Evolutionary conservation across 2,329 filamentous ascomycete genomes (phyloP).

Genomic region (Apiospora malaysiana): DNA sequence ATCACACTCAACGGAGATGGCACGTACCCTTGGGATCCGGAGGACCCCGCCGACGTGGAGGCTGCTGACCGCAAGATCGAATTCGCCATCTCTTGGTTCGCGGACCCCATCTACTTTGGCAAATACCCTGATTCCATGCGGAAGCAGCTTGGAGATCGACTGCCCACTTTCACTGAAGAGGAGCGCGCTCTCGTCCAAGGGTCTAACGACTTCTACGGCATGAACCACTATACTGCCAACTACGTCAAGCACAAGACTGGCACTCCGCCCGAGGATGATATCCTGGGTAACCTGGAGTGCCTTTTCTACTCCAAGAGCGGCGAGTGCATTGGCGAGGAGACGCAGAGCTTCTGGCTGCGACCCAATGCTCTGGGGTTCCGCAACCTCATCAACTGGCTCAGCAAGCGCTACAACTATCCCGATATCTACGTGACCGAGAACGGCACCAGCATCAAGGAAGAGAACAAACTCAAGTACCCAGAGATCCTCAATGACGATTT

Average conservation of each 20-base stretch:
- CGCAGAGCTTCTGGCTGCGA: conserved; percentile 81
- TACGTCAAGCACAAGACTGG: conserved; percentile 77
- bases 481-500: conserved; percentile 82
- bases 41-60: conserved; percentile 75
- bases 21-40: conserved; percentile 81
- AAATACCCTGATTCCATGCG: conserved; percentile 85
- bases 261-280: conserved; percentile 68
- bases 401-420: conserved; percentile 75
- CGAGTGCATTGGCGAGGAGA: conserved; percentile 79
- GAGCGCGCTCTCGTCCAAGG: conserved; percentile 77
- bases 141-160: conserved; percentile 77
- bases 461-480: conserved; percentile 75
- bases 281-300: conserved; percentile 76
- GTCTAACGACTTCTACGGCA: conserved; percentile 93
- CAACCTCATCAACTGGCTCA: conserved; percentile 77
- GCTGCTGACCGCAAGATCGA: conserved; percentile 83
- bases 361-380: conserved; percentile 79
- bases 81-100: conserved; percentile 88
- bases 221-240: conserved; percentile 93
- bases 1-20: conserved; percentile 89
- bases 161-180: conserved; percentile 76
- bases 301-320: conserved; percentile 74
- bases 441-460: conserved; percentile 82
- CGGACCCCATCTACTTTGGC: conserved; percentile 84
- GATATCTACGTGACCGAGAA: conserved; percentile 90